Conservation (phyloP, 2,329 filamentous ascomycete species). For the Penicillium sp. region DNA sequence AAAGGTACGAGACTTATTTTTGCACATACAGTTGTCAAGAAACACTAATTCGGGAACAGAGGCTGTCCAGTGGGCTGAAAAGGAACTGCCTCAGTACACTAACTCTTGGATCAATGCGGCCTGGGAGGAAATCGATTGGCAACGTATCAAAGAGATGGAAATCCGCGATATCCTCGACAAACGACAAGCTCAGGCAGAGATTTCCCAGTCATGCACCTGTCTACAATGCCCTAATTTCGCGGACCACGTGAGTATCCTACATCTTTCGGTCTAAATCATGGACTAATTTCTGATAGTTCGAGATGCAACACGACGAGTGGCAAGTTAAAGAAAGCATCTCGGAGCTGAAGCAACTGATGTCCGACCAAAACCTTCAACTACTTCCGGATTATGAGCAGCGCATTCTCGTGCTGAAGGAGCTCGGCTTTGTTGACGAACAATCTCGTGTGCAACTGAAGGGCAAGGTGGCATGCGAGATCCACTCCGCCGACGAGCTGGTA, state of each 20-base stretch:
- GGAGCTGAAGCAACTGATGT: constrained; percentile 77
- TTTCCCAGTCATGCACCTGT: constrained; percentile 57
- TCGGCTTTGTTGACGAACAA: constrained; percentile 81
- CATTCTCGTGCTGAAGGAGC: constrained; percentile 79
- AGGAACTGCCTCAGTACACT: constrained; percentile 60
- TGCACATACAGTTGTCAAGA: constrained; percentile 1
- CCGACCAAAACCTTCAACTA: constrained; percentile 90
- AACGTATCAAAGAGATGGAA: constrained; percentile 69
- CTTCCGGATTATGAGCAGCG: constrained; percentile 95
- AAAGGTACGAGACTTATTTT: constrained; percentile 34
- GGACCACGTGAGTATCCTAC: constrained; percentile 63
- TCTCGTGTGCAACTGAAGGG: constrained; percentile 89
- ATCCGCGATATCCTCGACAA: constrained; percentile 71
- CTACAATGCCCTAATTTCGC: constrained; percentile 67
- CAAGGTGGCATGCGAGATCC: constrained; percentile 96
- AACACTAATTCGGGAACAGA: constrained; percentile 29
- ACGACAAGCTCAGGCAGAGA: constrained; percentile 54
- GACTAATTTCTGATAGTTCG: constrained; percentile 51
- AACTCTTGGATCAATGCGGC: constrained; percentile 62
- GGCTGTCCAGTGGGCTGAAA: constrained; percentile 53
- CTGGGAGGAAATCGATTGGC: constrained; percentile 80
- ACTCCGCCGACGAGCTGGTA: constrained; percentile 91
- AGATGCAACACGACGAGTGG: constrained; percentile 95
- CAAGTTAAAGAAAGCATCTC: constrained; percentile 88
- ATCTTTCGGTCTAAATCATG: not conserved